Conservation (phyloP, 2,329 filamentous ascomycete species). For the Cytospora mali region DNA sequence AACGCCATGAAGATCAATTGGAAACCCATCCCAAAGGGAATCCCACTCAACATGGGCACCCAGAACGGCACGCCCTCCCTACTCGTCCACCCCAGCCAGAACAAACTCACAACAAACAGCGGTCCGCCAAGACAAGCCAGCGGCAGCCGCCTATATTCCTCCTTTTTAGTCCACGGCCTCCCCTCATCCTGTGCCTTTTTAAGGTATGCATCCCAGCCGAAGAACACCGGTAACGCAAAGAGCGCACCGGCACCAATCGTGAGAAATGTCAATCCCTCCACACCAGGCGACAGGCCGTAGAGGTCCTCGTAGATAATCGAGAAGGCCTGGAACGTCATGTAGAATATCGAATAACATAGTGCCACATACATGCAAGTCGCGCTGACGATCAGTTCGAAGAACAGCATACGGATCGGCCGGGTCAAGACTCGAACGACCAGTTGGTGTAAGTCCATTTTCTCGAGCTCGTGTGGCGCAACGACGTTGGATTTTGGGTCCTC, state of each 20-base stretch:
- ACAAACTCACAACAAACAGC: conserved; percentile 57
- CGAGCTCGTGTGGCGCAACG: conserved; percentile 64
- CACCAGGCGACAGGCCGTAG: conserved; percentile 66
- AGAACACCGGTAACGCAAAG: conserved; percentile 62
- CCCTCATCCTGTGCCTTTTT: conserved; percentile 50
- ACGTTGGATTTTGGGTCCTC: conserved; percentile 54
- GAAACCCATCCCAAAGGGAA: conserved; percentile 65
- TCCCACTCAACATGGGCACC: conserved; percentile 60
- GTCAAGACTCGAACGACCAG: conserved; percentile 71
- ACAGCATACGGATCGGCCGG: conserved; percentile 71
- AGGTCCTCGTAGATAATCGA: conserved; percentile 67
- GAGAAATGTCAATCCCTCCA: conserved; percentile 69
- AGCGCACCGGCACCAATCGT: conserved; percentile 67
- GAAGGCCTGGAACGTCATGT: conserved; percentile 78
- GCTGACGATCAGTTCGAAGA: conserved; percentile 72
- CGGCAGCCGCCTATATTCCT: conserved; percentile 71
- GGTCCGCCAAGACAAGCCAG: conserved; percentile 72
- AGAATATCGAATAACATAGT: conserved; percentile 66
- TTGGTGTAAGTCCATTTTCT: conserved; percentile 59
- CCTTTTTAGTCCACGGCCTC: conserved; percentile 60
- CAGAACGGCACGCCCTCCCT: conserved; percentile 51
- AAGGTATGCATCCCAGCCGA: conserved; percentile 65
- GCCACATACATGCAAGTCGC: conserved; percentile 72
- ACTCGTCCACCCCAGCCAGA: conserved; percentile 66
- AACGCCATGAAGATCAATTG: conserved; percentile 66